phyloP scores from a whole-genome alignment of 306 rosid genomes.

The Potentilla sterilis region DNA sequence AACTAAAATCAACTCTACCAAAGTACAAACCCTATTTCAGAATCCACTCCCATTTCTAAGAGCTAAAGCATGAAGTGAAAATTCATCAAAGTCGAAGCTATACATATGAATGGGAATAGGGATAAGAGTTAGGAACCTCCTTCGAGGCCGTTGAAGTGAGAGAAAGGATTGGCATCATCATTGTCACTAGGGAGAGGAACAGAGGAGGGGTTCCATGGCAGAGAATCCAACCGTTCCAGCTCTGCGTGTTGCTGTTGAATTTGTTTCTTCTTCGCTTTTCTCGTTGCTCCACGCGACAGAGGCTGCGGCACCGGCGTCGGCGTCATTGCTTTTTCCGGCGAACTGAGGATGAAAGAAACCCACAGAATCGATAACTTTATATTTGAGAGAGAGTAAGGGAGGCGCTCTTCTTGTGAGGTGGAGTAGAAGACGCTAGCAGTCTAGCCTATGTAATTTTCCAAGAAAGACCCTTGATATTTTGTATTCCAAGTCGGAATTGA shows the following conservation, averaged over 20 bases:
- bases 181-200: conserved; percentile 35
- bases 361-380: no score
- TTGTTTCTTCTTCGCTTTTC: conserved; percentile 44
- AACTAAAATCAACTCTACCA: not conserved
- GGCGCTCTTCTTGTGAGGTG: no score
- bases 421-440: no score
- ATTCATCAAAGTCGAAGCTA: no score
- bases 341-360: no score
- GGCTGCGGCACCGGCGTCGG: not conserved
- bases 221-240: conserved; percentile 54
- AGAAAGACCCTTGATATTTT: no score
- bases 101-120: not conserved
- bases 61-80: no score
- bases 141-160: not conserved
- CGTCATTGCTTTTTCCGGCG: no score
- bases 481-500: no score
- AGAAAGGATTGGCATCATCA: conserved; percentile 12
- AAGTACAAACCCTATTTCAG: not conserved
- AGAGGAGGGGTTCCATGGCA: conserved; percentile 60
- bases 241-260: conserved; percentile 37
- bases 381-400: no score
- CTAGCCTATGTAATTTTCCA: no score
- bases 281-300: conserved; percentile 18
- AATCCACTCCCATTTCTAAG: no score
- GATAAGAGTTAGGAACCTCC: not conserved